A percentile compares a stretch with the other conserved stretches of the same genome.
phyloP scores from a whole-genome alignment of 2,329 filamentous ascomycete species.

The Aurifilum marmelostoma region DNA sequence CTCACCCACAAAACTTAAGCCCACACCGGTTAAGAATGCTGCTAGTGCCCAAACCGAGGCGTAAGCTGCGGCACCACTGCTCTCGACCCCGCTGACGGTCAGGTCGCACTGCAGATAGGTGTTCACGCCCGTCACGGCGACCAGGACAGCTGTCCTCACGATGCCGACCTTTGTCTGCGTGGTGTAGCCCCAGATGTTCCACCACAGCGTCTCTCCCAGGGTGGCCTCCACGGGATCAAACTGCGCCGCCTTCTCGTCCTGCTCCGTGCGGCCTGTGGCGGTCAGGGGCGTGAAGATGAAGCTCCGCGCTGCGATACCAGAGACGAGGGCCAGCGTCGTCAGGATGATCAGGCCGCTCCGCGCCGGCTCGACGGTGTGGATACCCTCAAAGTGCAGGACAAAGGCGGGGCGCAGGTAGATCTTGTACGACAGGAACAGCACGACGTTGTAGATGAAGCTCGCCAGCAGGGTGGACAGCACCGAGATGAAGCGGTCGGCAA shows the following conservation, averaged over 20 bases:
- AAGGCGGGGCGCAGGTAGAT: conserved; percentile 73
- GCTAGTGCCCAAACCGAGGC: conserved; percentile 75
- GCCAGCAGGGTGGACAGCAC: conserved; percentile 70
- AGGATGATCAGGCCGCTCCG: conserved; percentile 62
- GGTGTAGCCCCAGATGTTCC: conserved; percentile 73
- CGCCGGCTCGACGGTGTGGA: conserved; percentile 70
- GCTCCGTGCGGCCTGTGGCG: conserved; percentile 51
- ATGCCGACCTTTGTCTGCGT: conserved; percentile 66
- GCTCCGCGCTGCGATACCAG: conserved; percentile 71
- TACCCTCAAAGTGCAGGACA: conserved; percentile 73
- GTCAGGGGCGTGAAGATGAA: conserved; percentile 78
- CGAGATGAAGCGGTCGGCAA: conserved; percentile 65
- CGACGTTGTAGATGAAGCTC: conserved; percentile 73
- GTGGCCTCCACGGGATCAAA: conserved; percentile 70
- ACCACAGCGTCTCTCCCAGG: conserved; percentile 70
- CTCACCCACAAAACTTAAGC: conserved; percentile 55
- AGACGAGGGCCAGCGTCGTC: conserved; percentile 46
- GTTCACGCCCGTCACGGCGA: conserved; percentile 59
- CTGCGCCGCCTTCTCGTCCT: conserved; percentile 51
- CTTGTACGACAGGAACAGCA: conserved; percentile 69
- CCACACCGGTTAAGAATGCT: conserved; percentile 60
- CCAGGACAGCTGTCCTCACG: conserved; percentile 63
- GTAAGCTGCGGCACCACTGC: conserved; percentile 72
- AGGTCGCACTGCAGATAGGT: conserved; percentile 67
- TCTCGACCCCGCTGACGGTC: conserved; percentile 71